Percentiles rank a stretch among this genome's conserved stretches.
Conservation (phyloP, 2,329 filamentous ascomycete genomes). For the Chaetomium globosum region DNA sequence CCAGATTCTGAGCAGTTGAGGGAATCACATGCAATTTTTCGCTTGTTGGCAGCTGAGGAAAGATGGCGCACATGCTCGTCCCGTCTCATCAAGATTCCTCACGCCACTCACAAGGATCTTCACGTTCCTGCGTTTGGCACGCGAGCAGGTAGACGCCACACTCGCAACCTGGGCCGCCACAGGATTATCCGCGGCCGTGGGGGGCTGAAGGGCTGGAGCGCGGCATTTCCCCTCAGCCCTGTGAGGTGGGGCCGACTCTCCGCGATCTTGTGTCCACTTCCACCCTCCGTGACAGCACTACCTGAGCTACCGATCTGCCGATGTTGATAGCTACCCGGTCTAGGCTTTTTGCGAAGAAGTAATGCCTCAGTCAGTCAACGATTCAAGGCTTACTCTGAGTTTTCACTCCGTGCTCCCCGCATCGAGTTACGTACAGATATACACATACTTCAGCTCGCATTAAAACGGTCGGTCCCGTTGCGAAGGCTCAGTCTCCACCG, state of each 20-base stretch:
- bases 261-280: neutral
- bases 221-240: neutral
- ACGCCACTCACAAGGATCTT: neutral
- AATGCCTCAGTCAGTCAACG: too few species aligned
- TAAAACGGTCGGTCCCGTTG: neutral
- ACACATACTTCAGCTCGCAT: neutral
- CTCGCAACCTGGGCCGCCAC: neutral
- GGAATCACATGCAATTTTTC: constrained; percentile 15
- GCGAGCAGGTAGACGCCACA: neutral
- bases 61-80: neutral
- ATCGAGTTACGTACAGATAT: too few species aligned
- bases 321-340: neutral
- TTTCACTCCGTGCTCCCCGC: too few species aligned
- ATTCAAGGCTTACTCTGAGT: too few species aligned
- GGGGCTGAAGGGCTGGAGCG: neutral
- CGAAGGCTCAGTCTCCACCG: neutral
- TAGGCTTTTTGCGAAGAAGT: too few species aligned
- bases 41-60: neutral
- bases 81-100: neutral
- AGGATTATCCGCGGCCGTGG: neutral
- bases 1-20: constrained; percentile 5
- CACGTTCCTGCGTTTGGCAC: neutral
- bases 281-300: too few species aligned
- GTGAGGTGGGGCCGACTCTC: neutral
- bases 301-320: too few species aligned